Base-by-base conservation (phyloP, 495 filamentous ascomycete genomes). In the Aspergillus ostianus region DNA sequence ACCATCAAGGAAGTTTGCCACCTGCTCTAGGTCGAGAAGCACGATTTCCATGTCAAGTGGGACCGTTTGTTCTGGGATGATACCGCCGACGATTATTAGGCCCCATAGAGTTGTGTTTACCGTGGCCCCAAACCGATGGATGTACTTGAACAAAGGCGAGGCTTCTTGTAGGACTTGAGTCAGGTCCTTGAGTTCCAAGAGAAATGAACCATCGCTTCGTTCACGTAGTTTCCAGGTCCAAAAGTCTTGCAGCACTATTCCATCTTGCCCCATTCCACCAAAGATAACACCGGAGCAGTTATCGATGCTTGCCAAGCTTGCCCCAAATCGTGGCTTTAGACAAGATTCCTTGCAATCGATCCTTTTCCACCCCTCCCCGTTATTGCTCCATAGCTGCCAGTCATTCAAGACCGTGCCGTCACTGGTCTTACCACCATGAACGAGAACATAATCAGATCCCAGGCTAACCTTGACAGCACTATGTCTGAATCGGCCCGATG, bases 361-460 rank as follows among this genome's bases (percentile, higher is more conserved):
- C 5, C 64, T 62, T 55, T 71, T 59, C 86, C 86, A 90, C 23
- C 80, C 83, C 17, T 73, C 57, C 47, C 58, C 59, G 41, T 72
- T 65, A 23, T 81, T 76, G 56, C 74, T 76, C 83, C 89, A 93
- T 3, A 93, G 54, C 18, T 88, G 72, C 80, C 84, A 92, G 3
- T 82, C 85, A 27, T 78, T 70, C 20, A 88, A 79, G 6, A 86
- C 73, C 6, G 63, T 69, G 20, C 79, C 82, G 53, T 81, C 66
- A 30, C 80, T 84, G 5, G 80, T 80, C 66, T 85, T 90, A 1
- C 91, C 91, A n/a, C 89, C 89, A 68, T 84, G 84, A 13, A 92
- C 70, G 26, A 95, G 77, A 23, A 87, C 78, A 58, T 62, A 63
- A 12, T 62, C 73, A 50, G 60, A 64, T 64, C 20, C 67, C 44